Evolutionary conservation across 371 early-diverging fungal genomes (phyloP).

Genomic region (Rhizopus stolonifer): DNA sequence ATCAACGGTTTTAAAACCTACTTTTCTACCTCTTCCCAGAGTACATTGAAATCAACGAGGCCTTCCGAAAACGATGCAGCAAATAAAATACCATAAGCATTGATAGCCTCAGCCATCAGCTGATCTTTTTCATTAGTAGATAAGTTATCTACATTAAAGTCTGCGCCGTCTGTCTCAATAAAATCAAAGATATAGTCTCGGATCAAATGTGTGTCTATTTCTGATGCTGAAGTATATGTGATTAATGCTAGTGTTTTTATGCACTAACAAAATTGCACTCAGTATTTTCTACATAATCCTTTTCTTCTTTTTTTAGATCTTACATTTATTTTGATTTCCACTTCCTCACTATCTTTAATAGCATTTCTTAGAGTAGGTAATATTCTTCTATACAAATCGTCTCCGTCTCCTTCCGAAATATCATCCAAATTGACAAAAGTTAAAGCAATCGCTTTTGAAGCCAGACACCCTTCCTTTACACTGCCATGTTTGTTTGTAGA

Average conservation of each 20-base stretch:
- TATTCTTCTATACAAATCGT: conserved; percentile 57
- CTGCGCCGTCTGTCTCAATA: conserved; percentile 45
- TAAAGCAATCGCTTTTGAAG: conserved; percentile 60
- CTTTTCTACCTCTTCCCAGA: conserved; percentile 55
- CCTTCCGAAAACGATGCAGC: conserved; percentile 49
- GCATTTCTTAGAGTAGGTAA: conserved; percentile 49
- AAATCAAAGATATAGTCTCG: conserved; percentile 41
- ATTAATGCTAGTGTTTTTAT: conserved; percentile 56
- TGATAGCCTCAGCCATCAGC: conserved; percentile 43
- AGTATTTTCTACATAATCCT: not conserved
- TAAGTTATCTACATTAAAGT: conserved; percentile 32
- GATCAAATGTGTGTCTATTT: conserved; percentile 49
- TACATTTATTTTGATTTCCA: conserved; percentile 50
- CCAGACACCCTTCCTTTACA: conserved; percentile 57
- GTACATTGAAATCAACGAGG: conserved; percentile 33
- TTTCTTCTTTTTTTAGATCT: conserved; percentile 3
- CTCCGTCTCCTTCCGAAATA: conserved; percentile 46
- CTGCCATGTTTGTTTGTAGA: conserved; percentile 56
- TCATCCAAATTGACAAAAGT: conserved; percentile 71
- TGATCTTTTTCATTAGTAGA: conserved; percentile 27
- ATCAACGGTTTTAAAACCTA: conserved; percentile 13
- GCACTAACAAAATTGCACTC: conserved; percentile 22
- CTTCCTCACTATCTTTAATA: conserved; percentile 42
- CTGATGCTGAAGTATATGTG: conserved; percentile 63
- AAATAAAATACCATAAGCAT: conserved; percentile 53